Conservation (phyloP, 768 basidiomycete species). For the Tulasnella sp. region DNA sequence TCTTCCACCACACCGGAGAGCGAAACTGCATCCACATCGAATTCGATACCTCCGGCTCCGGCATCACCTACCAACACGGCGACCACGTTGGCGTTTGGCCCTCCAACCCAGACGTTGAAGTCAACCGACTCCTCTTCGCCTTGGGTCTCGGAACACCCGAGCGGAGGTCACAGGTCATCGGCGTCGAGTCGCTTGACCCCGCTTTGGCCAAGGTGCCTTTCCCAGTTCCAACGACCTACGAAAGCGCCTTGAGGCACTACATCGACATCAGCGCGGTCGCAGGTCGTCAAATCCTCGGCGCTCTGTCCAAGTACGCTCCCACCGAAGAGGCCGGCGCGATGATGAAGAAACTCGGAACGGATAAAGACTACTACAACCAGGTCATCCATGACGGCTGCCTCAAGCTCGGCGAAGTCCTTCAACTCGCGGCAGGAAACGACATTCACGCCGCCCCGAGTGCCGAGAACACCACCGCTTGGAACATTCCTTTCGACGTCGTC, state of each 20-base stretch:
- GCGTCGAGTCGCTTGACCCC: conserved; percentile 94
- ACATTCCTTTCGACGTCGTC: conserved; percentile 93
- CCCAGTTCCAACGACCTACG: conserved; percentile 93
- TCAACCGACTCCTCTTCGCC: conserved; percentile 73
- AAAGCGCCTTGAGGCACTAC: conserved; percentile 88
- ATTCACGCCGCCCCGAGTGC: conserved; percentile 41
- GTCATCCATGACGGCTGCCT: conserved; percentile 72
- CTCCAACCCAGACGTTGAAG: conserved; percentile 83
- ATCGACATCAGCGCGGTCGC: conserved; percentile 93
- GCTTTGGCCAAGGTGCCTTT: conserved; percentile 97
- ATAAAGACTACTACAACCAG: conserved; percentile 79
- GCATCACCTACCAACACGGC: conserved; percentile 97
- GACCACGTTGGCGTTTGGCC: conserved; percentile 99
- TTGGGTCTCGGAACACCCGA: conserved; percentile 58
- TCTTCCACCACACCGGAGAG: conserved; percentile 61
- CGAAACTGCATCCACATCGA: conserved; percentile 94
- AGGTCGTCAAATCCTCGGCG: conserved; percentile 85
- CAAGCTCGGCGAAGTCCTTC: conserved; percentile 86
- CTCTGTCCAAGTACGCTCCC: conserved; percentile 81
- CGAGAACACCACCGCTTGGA: conserved; percentile 76
- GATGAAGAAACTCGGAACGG: conserved; percentile 63
- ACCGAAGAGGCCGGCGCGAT: conserved; percentile 60
- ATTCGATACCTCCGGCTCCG: conserved; percentile 86
- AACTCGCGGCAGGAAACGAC: conserved; percentile 78
- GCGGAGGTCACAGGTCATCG: conserved; percentile 73